Conservation (phyloP, 495 filamentous ascomycete genomes). For the Saxophila tyrrhenica region DNA sequence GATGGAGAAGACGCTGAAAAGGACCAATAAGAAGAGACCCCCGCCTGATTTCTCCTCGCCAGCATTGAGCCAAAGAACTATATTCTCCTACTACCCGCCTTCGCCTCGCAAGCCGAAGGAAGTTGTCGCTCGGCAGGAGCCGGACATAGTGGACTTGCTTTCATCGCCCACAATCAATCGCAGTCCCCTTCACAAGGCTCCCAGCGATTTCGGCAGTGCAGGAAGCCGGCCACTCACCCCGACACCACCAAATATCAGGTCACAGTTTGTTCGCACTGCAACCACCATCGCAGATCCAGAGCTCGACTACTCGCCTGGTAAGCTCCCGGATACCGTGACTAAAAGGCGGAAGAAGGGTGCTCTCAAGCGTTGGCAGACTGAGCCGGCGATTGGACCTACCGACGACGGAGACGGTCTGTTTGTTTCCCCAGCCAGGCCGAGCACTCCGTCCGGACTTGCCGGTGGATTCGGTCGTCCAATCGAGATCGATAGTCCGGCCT, state of each 20-base stretch:
- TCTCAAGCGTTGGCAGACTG: constrained; percentile 7
- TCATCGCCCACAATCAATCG: constrained; percentile 11
- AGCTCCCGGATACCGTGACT: constrained; percentile 15
- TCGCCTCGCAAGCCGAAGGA: constrained; percentile 10
- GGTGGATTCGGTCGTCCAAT: background rate
- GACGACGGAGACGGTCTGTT: background rate
- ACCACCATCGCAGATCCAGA: background rate
- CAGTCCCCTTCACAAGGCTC: no score
- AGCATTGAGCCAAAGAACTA: constrained; percentile 7
- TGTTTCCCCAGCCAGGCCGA: background rate
- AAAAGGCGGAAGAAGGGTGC: constrained; percentile 12
- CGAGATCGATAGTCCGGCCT: background rate
- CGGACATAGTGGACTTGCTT: constrained; percentile 15
- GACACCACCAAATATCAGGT: constrained; percentile 9
- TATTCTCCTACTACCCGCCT: constrained; percentile 13
- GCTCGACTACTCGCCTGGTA: constrained; percentile 3
- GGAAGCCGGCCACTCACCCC: constrained; percentile 1
- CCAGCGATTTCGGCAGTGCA: no score
- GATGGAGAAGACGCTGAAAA: constrained; percentile 1
- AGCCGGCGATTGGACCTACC: constrained; percentile 4
- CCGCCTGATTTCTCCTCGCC: constrained; percentile 10
- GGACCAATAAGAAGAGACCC: constrained; percentile 9
- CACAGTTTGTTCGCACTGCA: constrained; percentile 4
- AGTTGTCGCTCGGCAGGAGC: background rate
- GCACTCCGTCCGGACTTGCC: background rate